Percentiles rank a stretch among this genome's conserved stretches.
Evolutionary conservation across 225 moss, liverwort and hornwort genomes (phyloP).

Genomic region (Ulota crispa): DNA sequence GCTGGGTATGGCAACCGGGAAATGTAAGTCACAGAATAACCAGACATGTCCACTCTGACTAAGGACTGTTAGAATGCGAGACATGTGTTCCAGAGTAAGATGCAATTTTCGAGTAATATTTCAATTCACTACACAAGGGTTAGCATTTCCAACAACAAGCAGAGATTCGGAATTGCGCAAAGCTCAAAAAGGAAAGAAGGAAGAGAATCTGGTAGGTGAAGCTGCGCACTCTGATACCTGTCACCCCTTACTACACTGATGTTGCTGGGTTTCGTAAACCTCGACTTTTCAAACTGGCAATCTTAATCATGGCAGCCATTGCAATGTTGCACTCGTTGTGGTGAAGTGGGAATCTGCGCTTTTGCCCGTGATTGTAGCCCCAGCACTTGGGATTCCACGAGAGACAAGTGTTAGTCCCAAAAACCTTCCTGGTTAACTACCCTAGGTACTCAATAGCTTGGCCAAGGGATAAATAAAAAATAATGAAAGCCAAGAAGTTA

Average conservation of each 20-base stretch:
- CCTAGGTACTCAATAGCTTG: not conserved
- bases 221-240: too few species aligned
- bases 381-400: not conserved
- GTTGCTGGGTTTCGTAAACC: not conserved
- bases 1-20: not conserved
- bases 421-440: not conserved
- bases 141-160: too few species aligned
- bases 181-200: too few species aligned
- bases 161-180: too few species aligned
- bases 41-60: not conserved
- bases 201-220: too few species aligned
- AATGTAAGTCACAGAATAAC: not conserved
- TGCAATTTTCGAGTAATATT: too few species aligned
- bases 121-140: too few species aligned
- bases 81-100: too few species aligned
- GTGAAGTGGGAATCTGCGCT: not conserved
- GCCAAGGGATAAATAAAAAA: not conserved
- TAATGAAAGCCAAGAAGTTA: conserved; percentile 13
- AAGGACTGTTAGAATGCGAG: too few species aligned
- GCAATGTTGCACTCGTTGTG: not conserved
- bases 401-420: not conserved
- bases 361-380: not conserved
- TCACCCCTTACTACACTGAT: not conserved
- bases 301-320: not conserved
- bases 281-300: not conserved